phyloP scores from a whole-genome alignment of 371 early-diverging fungal species.

The Rhizomucor pusillus region DNA sequence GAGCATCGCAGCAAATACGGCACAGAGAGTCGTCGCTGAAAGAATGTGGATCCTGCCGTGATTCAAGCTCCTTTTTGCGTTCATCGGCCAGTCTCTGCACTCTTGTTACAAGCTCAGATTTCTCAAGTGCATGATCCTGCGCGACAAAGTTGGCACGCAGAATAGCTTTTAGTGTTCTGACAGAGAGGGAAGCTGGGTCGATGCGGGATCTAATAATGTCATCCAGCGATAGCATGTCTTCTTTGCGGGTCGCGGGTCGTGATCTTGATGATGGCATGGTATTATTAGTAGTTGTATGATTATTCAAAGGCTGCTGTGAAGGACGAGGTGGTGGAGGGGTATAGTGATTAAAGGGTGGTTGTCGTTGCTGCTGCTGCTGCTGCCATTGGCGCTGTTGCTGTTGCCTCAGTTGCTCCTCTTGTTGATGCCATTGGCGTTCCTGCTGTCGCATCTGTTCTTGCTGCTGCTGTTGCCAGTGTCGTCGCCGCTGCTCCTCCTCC shows the following conservation, averaged over 20 bases:
- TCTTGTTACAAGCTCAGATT: constrained; percentile 47
- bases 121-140: constrained; percentile 47
- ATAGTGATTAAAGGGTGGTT: too few species aligned
- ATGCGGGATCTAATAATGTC: constrained; percentile 32
- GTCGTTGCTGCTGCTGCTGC: constrained; percentile 13
- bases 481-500: background rate
- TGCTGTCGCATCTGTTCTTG: constrained; percentile 7
- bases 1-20: constrained; percentile 59
- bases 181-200: constrained; percentile 46
- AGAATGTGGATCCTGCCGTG: constrained; percentile 5
- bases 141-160: constrained; percentile 52
- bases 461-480: constrained; percentile 9
- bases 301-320: background rate
- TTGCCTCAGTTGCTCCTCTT: constrained; percentile 9
- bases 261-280: constrained; percentile 7
- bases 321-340: constrained; percentile 9
- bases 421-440: constrained; percentile 5
- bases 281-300: constrained; percentile 2
- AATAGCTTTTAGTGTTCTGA: constrained; percentile 49
- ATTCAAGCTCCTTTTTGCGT: constrained; percentile 21
- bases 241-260: constrained; percentile 9
- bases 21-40: constrained; percentile 45
- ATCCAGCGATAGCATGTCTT: constrained; percentile 27
- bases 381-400: constrained; percentile 1
- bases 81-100: constrained; percentile 47